Evolutionary conservation across 257 asterid species (phyloP).

Genomic region (Rhazya stricta): DNA sequence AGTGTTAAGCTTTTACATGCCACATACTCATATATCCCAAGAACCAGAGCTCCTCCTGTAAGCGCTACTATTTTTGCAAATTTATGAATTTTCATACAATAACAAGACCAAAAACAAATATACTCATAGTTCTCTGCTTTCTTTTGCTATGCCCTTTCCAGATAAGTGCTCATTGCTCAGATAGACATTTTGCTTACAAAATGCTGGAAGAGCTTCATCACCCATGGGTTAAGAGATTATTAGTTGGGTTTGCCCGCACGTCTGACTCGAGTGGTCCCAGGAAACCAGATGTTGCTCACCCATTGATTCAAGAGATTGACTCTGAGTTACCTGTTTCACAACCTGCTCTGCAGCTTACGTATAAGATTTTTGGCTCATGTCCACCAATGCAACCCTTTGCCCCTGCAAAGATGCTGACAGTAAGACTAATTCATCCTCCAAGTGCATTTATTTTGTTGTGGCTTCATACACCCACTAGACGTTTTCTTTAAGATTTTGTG

Average conservation of each 20-base stretch:
- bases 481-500: conserved; percentile 10
- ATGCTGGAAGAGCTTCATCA: conserved; percentile 80
- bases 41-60: conserved; percentile 95
- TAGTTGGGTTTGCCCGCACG: conserved; percentile 90
- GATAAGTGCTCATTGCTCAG: conserved; percentile 80
- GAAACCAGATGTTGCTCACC: conserved; percentile 63
- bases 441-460: not conserved
- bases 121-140: not conserved
- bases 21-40: conserved; percentile 81
- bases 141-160: conserved; percentile 23
- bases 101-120: not conserved
- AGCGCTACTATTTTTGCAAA: conserved; percentile 24
- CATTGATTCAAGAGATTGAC: conserved; percentile 84
- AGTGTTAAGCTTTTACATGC: conserved; percentile 75
- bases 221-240: conserved; percentile 92
- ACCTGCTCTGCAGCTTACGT: conserved; percentile 91
- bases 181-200: conserved; percentile 78
- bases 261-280: conserved; percentile 90
- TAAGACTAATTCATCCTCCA: conserved; percentile 25
- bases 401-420: conserved; percentile 98
- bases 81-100: not conserved
- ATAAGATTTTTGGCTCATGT: conserved; percentile 85
- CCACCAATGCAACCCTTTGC: conserved; percentile 99
- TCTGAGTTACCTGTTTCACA: conserved; percentile 67
- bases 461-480: not conserved